Base-by-base conservation (phyloP, 441 rosid species). In the Monsonia emarginata region DNA sequence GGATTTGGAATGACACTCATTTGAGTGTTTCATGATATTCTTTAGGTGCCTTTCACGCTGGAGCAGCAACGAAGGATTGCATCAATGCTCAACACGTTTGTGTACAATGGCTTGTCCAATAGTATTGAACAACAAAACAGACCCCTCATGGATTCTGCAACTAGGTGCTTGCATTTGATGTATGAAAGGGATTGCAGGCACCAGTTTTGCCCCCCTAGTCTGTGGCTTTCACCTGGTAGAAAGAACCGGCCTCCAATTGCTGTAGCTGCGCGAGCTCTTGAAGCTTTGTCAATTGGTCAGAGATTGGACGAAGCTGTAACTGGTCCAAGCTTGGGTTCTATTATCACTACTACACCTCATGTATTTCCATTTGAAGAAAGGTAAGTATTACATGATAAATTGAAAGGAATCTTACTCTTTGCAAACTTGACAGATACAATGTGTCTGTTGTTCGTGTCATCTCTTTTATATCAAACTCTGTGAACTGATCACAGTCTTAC, bases 341-440 rank as follows among this genome's bases (percentile, higher is more conserved):
- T 95, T 72, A 84, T 95, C 73, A 91, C 91, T 50, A 79, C 79
- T 65, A 85, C 83, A 66, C 97, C 97, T 11, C 94, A 91, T 80
- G 94, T 91, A 56, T 94, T 83, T 82, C 97, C 99, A 75, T 94
- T 94, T 85, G 95, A 89, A 77, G 97, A 94, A 81, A 91, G 99
- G 99, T 89, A 76, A 66, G 68, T 27, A 62, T 67, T 44, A 61
- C 66, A 42, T 64, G 27, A 57, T 57, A 21, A 30, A 64, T 44
- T 16, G 14, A 36, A 40, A 54, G 27, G 36, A 61, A 19, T 26
- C 10, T 57, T 27, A 5, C 24, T 56, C 52, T 34, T 21, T 13
- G 7, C 48, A 16, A 4, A 54, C 42, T 31, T 30, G 38, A n/a
- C 63, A 13, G 48, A 63, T 66, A 34, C 56, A 36, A 34, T 27